Base-by-base conservation (phyloP, 2,329 filamentous ascomycete species). In the Eutypella sp. region DNA sequence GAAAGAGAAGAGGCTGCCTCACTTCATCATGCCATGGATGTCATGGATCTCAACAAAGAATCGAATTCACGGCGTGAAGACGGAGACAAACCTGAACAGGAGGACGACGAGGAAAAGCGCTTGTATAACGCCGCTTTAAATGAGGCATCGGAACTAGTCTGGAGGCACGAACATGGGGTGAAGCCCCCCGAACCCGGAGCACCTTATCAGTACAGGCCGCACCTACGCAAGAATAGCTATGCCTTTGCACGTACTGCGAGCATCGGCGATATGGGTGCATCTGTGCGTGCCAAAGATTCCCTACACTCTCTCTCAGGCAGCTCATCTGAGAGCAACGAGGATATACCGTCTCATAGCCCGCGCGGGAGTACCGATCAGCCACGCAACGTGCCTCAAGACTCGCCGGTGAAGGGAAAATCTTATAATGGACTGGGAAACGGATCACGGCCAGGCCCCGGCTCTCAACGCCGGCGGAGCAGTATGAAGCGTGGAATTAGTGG, bases 111-210 rank as follows among this genome's bases (percentile, higher is more conserved):
- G 18, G 82, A 85, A 47, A 64, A 72, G 47, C 78, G 78, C 38
- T 63, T 91, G 41, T 85, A 87, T 61, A 71, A 79, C 11, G 84
- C 84, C 34, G 87, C 87, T 24, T 81, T 88, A 49, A 73, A 89
- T 48, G 87, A 92, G 63, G 87, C 87, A 10, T 83, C 85, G 1
- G 85, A 91, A 62, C 73, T 92, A 39, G 87, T 92, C 37, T 90
- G 81, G 77, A 81, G 83, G 58, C 87, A 92, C 60, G 75, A 85
- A 60, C 77, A 89, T 53, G 78, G 78, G 7, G 65, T 73, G 45
- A 69, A 71, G 47, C 64, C 70, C 1, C 70, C 69, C n/a, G 71
- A 76, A 49, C 83, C 85, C 3, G 76, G 81, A 37, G 78, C 81
- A 1, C 79, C 84, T 9, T 85, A 82, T 56, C 74, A 73, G 25